Conservation (phyloP, 2,329 filamentous ascomycete species). For the Botrytis medusae region DNA sequence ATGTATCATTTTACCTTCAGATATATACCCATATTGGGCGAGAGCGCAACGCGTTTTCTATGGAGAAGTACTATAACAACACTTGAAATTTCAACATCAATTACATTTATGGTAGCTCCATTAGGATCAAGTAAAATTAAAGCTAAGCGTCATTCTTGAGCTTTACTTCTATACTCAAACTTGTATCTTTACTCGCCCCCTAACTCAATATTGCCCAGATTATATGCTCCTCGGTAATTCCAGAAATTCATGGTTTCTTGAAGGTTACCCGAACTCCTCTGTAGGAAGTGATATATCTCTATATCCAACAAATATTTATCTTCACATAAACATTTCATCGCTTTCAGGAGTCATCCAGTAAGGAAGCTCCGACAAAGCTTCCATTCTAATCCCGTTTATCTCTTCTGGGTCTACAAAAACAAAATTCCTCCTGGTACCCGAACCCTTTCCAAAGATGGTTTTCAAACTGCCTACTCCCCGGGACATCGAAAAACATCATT, state of each 20-base stretch:
- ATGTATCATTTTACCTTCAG: background rate
- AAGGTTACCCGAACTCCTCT: accelerated
- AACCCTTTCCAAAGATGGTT: background rate
- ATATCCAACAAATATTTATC: too few species aligned
- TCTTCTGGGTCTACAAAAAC: background rate
- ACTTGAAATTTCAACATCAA: background rate
- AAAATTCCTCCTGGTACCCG: background rate
- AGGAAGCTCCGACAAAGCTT: too few species aligned
- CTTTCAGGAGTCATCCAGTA: too few species aligned
- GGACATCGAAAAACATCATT: slow-evolving; percentile 1
- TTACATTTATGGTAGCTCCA: background rate
- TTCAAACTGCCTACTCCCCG: background rate
- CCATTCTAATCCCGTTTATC: too few species aligned
- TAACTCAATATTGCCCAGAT: background rate
- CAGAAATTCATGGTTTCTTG: background rate
- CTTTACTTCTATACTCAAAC: background rate
- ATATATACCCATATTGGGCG: background rate
- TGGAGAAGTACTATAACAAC: background rate
- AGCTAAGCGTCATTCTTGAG: background rate
- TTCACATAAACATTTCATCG: too few species aligned
- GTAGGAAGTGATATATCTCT: background rate
- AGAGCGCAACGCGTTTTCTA: background rate
- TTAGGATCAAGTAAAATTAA: background rate
- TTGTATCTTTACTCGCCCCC: accelerated
- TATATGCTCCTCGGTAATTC: background rate